Conservation (phyloP, 805 yeast genomes). For the Yueomyces sinensis region DNA sequence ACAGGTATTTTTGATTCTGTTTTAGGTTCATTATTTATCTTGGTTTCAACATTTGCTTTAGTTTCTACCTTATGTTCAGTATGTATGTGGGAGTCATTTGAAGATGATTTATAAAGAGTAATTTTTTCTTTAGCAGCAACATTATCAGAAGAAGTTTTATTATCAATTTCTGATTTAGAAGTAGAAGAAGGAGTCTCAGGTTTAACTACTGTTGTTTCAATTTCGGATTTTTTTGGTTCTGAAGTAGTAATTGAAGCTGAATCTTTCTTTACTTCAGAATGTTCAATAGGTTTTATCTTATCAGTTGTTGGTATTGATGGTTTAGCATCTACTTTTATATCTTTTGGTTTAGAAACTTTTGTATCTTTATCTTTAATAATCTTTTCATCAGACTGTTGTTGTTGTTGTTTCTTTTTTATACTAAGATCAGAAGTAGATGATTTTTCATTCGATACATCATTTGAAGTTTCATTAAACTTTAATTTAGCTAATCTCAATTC, state of each 20-base stretch:
- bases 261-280: conserved; percentile 7
- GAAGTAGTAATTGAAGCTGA: conserved; percentile 2
- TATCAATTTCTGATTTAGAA: background rate
- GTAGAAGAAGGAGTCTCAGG: conserved; percentile 2
- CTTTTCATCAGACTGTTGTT: background rate
- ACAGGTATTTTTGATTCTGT: background rate
- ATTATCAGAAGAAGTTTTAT: conserved; percentile 4
- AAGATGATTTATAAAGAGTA: too few species aligned
- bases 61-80: too few species aligned
- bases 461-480: background rate
- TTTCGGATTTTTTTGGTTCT: background rate
- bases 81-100: conserved; percentile 4
- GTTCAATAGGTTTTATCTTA: background rate
- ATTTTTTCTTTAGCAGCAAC: too few species aligned
- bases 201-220: background rate
- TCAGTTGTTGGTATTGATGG: background rate
- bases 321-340: background rate
- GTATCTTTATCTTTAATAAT: background rate
- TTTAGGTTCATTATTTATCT: too few species aligned
- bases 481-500: conserved; percentile 7
- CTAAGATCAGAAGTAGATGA: background rate
- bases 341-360: background rate
- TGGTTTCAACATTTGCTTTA: too few species aligned
- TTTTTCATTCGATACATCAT: background rate
- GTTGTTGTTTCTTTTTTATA: too few species aligned